Evolutionary conservation across 305 asterid genomes (phyloP).

Genomic region (Fraxinus xanthoxyloides): DNA sequence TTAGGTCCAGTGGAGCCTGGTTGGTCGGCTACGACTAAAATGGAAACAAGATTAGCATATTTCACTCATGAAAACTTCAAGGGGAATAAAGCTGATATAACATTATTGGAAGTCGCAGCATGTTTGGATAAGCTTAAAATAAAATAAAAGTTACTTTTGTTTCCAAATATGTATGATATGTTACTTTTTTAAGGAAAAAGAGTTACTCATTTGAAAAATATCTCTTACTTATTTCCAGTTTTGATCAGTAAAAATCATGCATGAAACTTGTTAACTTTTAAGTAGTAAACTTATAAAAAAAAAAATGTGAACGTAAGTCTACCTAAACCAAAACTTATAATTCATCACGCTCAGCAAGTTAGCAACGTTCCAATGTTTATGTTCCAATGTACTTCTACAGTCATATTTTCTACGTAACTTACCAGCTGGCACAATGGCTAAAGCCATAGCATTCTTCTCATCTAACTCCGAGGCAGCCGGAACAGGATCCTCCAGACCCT

Average conservation of each 20-base stretch:
- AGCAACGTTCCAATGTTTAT: background rate
- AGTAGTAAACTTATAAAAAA: background rate
- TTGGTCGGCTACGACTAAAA: conserved; percentile 46
- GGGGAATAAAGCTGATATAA: background rate
- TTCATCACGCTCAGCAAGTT: background rate
- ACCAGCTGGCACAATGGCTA: conserved; percentile 92
- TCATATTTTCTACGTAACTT: conserved; percentile 20
- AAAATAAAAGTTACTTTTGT: background rate
- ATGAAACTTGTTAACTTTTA: background rate
- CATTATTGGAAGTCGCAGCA: background rate
- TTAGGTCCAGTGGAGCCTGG: conserved; percentile 42
- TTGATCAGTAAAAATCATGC: background rate
- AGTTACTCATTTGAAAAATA: background rate
- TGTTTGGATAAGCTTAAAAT: background rate
- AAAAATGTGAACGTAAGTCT: background rate
- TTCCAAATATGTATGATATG: background rate
- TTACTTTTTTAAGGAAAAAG: background rate
- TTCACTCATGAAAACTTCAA: background rate
- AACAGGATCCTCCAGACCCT: conserved; percentile 68
- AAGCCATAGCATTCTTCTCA: conserved; percentile 85
- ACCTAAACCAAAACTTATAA: background rate
- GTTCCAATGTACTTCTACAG: background rate
- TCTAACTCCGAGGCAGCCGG: conserved; percentile 86
- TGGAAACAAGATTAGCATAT: background rate
- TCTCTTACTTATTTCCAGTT: background rate